Evolutionary conservation across 2,329 filamentous ascomycete genomes (phyloP).

Genomic region (Ceratocystiopsis brevicomis): DNA sequence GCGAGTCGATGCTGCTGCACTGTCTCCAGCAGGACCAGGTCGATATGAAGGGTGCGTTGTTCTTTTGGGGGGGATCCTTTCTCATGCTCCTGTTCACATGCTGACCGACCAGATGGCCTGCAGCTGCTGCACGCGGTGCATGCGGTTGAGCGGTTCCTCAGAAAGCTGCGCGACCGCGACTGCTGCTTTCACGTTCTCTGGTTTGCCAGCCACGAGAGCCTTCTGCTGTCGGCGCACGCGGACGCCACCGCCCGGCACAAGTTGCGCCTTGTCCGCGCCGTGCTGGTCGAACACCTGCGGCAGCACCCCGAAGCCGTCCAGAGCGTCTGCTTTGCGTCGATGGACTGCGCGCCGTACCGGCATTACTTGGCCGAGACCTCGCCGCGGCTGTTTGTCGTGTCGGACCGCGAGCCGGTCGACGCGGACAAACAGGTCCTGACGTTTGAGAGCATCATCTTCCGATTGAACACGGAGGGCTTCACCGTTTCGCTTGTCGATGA

Average conservation of each 20-base stretch:
- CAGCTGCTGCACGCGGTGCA: constrained; percentile 55
- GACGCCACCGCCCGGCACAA: constrained; percentile 19
- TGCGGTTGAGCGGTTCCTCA: constrained; percentile 46
- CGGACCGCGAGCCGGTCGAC: constrained; percentile 32
- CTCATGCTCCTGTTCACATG: background rate
- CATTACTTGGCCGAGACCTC: constrained; percentile 34
- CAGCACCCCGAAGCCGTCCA: constrained; percentile 5
- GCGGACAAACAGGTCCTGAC: constrained; percentile 7
- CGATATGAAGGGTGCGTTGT: constrained; percentile 34
- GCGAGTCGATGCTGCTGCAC: constrained; percentile 49
- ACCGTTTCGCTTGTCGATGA: constrained; percentile 46
- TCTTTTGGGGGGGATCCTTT: too few relatives aligned
- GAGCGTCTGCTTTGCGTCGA: constrained; percentile 21
- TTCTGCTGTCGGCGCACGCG: constrained; percentile 11
- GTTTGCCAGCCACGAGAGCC: constrained; percentile 35
- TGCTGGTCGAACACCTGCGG: constrained; percentile 45
- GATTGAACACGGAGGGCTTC: constrained; percentile 34
- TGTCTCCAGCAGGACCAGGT: constrained; percentile 43
- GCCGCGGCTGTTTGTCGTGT: constrained; percentile 49
- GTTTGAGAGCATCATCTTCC: constrained; percentile 30
- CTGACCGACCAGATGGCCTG: constrained; percentile 30
- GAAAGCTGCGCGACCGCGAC: constrained; percentile 38
- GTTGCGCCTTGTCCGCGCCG: constrained; percentile 41
- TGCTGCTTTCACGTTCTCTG: constrained; percentile 57
- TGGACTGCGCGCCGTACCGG: constrained; percentile 29